phyloP scores from a whole-genome alignment of 2,329 filamentous ascomycete genomes.

The Pyrenochaeta sp. region DNA sequence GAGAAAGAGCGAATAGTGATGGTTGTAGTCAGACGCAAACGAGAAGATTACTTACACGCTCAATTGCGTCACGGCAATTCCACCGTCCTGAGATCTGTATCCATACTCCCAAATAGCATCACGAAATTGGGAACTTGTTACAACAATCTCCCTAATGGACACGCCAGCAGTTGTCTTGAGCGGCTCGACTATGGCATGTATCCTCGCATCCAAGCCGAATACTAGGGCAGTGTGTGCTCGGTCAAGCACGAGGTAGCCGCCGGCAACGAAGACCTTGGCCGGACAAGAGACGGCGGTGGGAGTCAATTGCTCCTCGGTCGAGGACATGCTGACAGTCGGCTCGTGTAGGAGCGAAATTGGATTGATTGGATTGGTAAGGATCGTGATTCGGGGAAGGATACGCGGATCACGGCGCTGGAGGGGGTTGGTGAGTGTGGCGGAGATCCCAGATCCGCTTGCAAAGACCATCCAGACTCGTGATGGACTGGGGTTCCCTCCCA shows the following conservation, averaged over 20 bases:
- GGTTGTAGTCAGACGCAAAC: neutral
- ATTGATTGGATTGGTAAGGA: slow-evolving; percentile 18
- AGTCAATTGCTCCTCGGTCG: slow-evolving; percentile 19
- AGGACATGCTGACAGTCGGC: slow-evolving; percentile 17
- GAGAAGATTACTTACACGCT: slow-evolving; percentile 69
- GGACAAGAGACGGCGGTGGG: slow-evolving; percentile 76
- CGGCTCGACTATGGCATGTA: slow-evolving; percentile 66
- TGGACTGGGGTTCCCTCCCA: no score
- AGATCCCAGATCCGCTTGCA: no score
- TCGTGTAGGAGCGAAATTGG: slow-evolving; percentile 42
- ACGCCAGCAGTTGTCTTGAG: slow-evolving; percentile 68
- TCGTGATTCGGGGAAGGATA: slow-evolving; percentile 18
- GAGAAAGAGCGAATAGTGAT: slow-evolving; percentile 6
- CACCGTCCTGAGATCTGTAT: slow-evolving; percentile 76
- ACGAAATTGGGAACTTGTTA: slow-evolving; percentile 89
- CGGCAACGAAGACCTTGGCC: slow-evolving; percentile 93
- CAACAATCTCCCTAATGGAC: slow-evolving; percentile 73
- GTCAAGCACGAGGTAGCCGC: slow-evolving; percentile 94
- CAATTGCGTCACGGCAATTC: slow-evolving; percentile 80
- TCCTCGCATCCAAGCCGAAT: slow-evolving; percentile 69
- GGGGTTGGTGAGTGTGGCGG: slow-evolving; percentile 19
- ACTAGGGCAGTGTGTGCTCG: slow-evolving; percentile 79
- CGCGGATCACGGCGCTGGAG: slow-evolving; percentile 24
- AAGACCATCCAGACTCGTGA: no score
- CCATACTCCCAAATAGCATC: slow-evolving; percentile 89